phyloP scores from a whole-genome alignment of 1,139 yeast genomes.

The Pichia sp. region DNA sequence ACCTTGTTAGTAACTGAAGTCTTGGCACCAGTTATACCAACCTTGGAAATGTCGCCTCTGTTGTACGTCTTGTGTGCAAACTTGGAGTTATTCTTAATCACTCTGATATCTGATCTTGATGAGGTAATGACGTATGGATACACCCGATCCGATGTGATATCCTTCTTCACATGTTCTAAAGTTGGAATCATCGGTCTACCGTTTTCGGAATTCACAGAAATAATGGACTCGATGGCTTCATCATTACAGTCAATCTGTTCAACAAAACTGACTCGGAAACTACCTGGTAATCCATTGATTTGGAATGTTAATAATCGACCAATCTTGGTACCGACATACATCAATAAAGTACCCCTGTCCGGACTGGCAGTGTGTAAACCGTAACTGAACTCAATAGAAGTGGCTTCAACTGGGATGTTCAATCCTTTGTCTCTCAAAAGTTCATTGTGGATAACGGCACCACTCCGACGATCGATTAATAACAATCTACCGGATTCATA shows the following conservation, averaged over 20 bases:
- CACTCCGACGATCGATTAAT: slow-evolving; percentile 84
- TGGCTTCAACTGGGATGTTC: slow-evolving; percentile 40
- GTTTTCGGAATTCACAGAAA: slow-evolving; percentile 54
- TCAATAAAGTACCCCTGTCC: slow-evolving; percentile 65
- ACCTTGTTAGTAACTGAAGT: slow-evolving; percentile 27
- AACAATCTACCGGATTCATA: slow-evolving; percentile 73
- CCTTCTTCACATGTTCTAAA: slow-evolving; percentile 48
- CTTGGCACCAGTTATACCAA: slow-evolving; percentile 50
- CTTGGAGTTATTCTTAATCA: slow-evolving; percentile 59
- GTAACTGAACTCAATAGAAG: slow-evolving; percentile 71
- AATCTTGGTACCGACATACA: slow-evolving; percentile 74
- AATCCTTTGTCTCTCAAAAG: slow-evolving; percentile 40
- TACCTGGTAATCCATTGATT: slow-evolving; percentile 68
- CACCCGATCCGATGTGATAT: slow-evolving; percentile 30
- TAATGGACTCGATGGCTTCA: slow-evolving; percentile 51
- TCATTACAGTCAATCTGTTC: slow-evolving; percentile 49
- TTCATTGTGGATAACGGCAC: slow-evolving; percentile 66
- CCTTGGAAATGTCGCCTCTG: slow-evolving; percentile 49
- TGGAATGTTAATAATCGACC: slow-evolving; percentile 75
- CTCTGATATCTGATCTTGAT: slow-evolving; percentile 62
- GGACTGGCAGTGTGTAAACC: slow-evolving; percentile 52
- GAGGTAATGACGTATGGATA: slow-evolving; percentile 58
- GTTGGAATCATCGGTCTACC: slow-evolving; percentile 71
- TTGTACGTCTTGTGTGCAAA: slow-evolving; percentile 55
- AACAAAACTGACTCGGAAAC: slow-evolving; percentile 59